These are phyloP conservation scores for Saraca asoca DNA, from an alignment of 331 rosid species.

Conservation along the genomic window DNA sequence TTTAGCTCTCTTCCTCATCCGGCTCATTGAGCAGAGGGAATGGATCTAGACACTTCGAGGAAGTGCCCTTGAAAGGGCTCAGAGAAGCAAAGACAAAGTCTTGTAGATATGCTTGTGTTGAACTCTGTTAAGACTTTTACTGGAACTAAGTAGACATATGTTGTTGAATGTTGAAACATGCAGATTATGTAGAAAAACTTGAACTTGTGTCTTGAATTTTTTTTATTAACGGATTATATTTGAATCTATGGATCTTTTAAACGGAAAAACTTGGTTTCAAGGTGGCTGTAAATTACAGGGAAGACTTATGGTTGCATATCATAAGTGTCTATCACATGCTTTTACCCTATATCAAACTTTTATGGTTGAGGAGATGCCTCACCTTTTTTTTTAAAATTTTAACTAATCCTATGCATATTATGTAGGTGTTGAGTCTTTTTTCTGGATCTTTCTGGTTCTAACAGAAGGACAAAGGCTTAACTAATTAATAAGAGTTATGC, in stretches of 20 bases:
- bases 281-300: conserved; percentile 2
- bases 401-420: too few relatives aligned
- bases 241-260: conserved; percentile 26
- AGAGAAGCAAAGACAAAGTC: conserved; percentile 21
- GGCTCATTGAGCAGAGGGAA: conserved; percentile 54
- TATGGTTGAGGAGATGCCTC: too few relatives aligned
- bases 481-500: too few relatives aligned
- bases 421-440: too few relatives aligned
- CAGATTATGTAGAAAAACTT: conserved; percentile 34
- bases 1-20: conserved; percentile 42
- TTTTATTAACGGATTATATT: conserved; percentile 9
- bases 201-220: conserved; percentile 14
- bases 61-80: conserved; percentile 30
- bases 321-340: neutral
- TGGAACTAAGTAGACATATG: conserved; percentile 20
- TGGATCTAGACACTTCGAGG: conserved; percentile 22
- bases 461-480: too few relatives aligned
- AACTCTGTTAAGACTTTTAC: conserved; percentile 14
- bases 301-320: neutral
- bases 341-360: neutral
- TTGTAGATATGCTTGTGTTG: conserved; percentile 44
- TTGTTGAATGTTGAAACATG: conserved; percentile 20
- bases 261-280: conserved; percentile 28
- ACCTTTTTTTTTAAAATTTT: too few relatives aligned
- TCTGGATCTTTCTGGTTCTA: too few relatives aligned